Evolutionary conservation across 2,329 filamentous ascomycete species (phyloP), one percentile per base, ranked within the genome.

Genomic region (Claviceps spartinae): DNA sequence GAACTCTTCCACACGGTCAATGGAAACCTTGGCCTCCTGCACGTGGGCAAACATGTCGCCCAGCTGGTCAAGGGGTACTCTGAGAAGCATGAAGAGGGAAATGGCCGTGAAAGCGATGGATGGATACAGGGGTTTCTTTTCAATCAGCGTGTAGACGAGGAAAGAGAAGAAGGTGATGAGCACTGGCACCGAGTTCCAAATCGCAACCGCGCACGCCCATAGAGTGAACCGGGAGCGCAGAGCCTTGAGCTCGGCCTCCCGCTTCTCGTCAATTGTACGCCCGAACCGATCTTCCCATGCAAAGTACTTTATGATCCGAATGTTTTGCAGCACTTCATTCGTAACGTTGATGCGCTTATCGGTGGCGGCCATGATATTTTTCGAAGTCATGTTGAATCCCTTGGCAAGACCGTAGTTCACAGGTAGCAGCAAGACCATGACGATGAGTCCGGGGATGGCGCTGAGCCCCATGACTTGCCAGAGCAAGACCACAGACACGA

Each of bases 31-130:
- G 24, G 90, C 88, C 69, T 98, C 93, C 70, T 96, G 89, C 4
- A 98, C 90, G 69, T 97, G 93, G 11, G 93, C 93, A 63, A 97
- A 85, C 93, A 98, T 98, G 67, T 98, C 93, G 49, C 93, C 93
- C 51, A 98, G 77, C 69, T 97, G 91, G 66, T 98, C 93, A 46
- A 98, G 74, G 4, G 93, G 93, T 50, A 96, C 87, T 47, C 93
- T 84, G 14, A 98, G 81, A 42, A 98, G 81, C 65, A 90, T 90
- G 67, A 98, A 98, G 57, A 98, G 82, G 0, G 93, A 97, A 51
- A 98, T 83, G 40, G 93, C 89, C 2, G 93, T 96, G 68, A 98
- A 98, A 3, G 93, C 93, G 55, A 97, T 77, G 0, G 93, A 97
- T 0, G 93, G 91, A 50, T 93, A 85, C 51, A 98, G 72, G 20